phyloP scores from a whole-genome alignment of 345 rosid species.

The Boechera stricta region DNA sequence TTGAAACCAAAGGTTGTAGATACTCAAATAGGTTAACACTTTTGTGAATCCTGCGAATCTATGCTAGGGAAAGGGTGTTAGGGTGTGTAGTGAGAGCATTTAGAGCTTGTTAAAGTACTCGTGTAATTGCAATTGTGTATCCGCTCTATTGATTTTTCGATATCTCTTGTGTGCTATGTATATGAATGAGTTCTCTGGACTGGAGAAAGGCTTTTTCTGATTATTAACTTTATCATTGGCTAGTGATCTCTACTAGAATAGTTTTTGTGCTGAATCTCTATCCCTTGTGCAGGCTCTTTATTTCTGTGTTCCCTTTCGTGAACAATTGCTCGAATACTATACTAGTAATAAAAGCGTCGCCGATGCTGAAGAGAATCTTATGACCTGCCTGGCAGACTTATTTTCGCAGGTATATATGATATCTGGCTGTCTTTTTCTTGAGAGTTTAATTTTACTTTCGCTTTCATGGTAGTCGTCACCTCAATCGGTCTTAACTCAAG shows the following conservation, averaged over 20 bases:
- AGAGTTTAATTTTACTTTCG: not conserved
- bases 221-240: not conserved
- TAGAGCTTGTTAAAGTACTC: not conserved
- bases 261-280: not conserved
- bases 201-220: not conserved
- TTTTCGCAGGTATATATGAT: constrained; percentile 73
- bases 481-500: constrained; percentile 25
- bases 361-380: constrained; percentile 93
- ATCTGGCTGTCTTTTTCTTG: not conserved
- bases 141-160: not conserved
- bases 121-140: constrained; percentile 1
- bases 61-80: not conserved
- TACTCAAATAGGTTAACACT: not conserved
- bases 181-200: not conserved
- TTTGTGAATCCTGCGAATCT: not conserved
- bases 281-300: constrained; percentile 82
- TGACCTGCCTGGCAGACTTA: constrained; percentile 95
- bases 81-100: not conserved
- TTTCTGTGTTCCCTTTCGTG: constrained; percentile 98
- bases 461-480: not conserved
- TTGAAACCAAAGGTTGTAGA: not conserved
- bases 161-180: not conserved
- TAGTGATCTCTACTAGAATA: not conserved
- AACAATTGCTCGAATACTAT: constrained; percentile 95
- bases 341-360: constrained; percentile 68